phyloP scores from a whole-genome alignment of 129 eudicot genomes.

The Centrapalus pauciflorus region DNA sequence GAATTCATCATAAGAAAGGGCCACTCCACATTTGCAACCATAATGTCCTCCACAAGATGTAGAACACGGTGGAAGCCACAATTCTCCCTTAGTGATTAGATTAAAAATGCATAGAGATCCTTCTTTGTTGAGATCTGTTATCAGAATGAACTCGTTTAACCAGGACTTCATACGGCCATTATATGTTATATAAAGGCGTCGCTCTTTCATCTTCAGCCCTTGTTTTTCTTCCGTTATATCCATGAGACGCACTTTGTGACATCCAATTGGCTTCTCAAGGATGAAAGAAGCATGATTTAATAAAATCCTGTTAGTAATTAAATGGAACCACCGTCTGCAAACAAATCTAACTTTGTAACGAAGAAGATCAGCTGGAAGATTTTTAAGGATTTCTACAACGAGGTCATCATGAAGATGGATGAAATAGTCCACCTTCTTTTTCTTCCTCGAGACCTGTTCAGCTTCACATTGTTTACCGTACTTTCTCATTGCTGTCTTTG shows the following conservation, averaged over 20 bases:
- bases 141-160: slow-evolving; percentile 31
- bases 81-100: slow-evolving; percentile 22
- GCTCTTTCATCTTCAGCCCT: slow-evolving; percentile 15
- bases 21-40: slow-evolving; percentile 22
- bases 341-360: slow-evolving; percentile 21
- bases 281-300: slow-evolving; percentile 25
- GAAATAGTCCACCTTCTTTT: slow-evolving; percentile 5
- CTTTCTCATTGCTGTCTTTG: slow-evolving; percentile 4
- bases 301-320: slow-evolving; percentile 24
- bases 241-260: not conserved
- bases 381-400: slow-evolving; percentile 9
- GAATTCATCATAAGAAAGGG: slow-evolving; percentile 26
- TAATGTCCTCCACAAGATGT: slow-evolving; percentile 24
- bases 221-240: slow-evolving; percentile 16
- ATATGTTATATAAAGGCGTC: slow-evolving; percentile 6
- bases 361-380: slow-evolving; percentile 16
- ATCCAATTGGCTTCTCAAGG: slow-evolving; percentile 9
- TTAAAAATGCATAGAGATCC: slow-evolving; percentile 17
- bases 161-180: slow-evolving; percentile 24
- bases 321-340: slow-evolving; percentile 20
- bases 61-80: slow-evolving; percentile 11
- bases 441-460: slow-evolving; percentile 12
- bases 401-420: slow-evolving; percentile 8
- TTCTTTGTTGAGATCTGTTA: slow-evolving; percentile 4
- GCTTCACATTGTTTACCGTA: slow-evolving; percentile 2